Base-by-base conservation (phyloP, 805 yeast species). In the Wickerhamomyces strasburgensis region DNA sequence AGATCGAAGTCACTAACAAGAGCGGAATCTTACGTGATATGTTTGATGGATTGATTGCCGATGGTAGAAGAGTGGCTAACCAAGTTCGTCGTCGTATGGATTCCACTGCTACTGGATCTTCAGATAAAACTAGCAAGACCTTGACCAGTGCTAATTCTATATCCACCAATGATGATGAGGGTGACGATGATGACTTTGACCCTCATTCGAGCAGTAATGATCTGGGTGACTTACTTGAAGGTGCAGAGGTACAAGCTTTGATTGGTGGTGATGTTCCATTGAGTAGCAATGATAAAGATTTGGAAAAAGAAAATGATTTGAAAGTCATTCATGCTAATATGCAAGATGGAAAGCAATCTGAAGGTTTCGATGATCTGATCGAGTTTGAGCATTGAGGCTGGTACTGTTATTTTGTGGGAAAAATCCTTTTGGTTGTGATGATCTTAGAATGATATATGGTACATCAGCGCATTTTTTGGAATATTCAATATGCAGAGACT, bases 81-180 rank as follows among this genome's bases (percentile, higher is more conserved):
- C 89, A 87, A 54, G 94, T 93, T 4, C 78, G 90, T 47, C 80
- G 83, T 47, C 79, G 95, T 46, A 88, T 87, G 73, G 96, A 88
- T 56, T 77, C 81, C 13, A 78, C 74, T 8, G 74, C 83, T 3
- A 58, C 67, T 8, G 35, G 34, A 25, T 23, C 38, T 3, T 31
- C 39, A 3, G 27, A 49, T 31, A 43, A 30, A 21, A 25, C 48
- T 3, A 32, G 39, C 4, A 27, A 30, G 10, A 30, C 19, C 19
- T 36, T 35, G 27, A 19, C 41, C 6, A 42, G 42, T 17, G 25
- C 34, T 4, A 31, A 34, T 8, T 37, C 46, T 11, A 18, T 21
- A 8, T 8, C 25, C 11, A 21, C 25, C 25, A 8, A 15, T 14
- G 24, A 14, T 18, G 54, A 43, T 14, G 56, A 45, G 54, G 57